Evolutionary conservation across 2,329 filamentous ascomycete species (phyloP).

Genomic region (Pestalotiopsis sp.): DNA sequence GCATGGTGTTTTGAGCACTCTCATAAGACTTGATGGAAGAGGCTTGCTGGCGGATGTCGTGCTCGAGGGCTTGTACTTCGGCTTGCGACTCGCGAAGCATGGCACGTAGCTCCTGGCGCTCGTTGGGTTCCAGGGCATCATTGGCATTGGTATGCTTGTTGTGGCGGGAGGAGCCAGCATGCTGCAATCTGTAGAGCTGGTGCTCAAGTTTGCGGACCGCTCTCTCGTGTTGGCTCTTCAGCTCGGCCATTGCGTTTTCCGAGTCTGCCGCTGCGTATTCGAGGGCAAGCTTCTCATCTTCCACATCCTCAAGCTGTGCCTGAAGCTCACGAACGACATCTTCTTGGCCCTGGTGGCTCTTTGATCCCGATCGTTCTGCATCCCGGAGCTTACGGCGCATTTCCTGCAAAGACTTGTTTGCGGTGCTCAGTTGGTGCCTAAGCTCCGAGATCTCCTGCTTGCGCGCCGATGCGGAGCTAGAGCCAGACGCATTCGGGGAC

Average conservation of each 20-base stretch:
- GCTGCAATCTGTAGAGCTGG: constrained; percentile 33
- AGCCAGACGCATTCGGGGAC: constrained; percentile 38
- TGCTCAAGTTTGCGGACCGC: constrained; percentile 31
- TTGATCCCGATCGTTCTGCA: constrained; percentile 39
- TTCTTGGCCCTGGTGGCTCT: constrained; percentile 33
- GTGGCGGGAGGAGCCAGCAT: constrained; percentile 24
- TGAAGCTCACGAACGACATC: constrained; percentile 59
- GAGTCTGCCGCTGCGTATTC: constrained; percentile 62
- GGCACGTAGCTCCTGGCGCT: constrained; percentile 61
- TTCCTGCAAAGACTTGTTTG: constrained; percentile 49
- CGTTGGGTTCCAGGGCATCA: constrained; percentile 43
- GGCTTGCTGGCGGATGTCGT: constrained; percentile 72
- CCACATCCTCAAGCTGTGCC: constrained; percentile 66
- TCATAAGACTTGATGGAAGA: constrained; percentile 61
- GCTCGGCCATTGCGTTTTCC: constrained; percentile 53
- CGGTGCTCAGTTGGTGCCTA: constrained; percentile 24
- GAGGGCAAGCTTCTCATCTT: constrained; percentile 59
- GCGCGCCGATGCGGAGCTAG: constrained; percentile 51
- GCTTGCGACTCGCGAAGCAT: constrained; percentile 65
- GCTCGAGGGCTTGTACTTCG: constrained; percentile 69
- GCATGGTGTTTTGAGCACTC: constrained; percentile 60
- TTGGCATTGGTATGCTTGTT: constrained; percentile 26
- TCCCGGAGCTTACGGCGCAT: constrained; percentile 52
- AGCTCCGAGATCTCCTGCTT: constrained; percentile 62
- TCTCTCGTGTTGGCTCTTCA: constrained; percentile 52